These are phyloP conservation scores for Pleurotus citrinopileatus DNA, from an alignment of 768 basidiomycete species.

Conservation along the genomic window DNA sequence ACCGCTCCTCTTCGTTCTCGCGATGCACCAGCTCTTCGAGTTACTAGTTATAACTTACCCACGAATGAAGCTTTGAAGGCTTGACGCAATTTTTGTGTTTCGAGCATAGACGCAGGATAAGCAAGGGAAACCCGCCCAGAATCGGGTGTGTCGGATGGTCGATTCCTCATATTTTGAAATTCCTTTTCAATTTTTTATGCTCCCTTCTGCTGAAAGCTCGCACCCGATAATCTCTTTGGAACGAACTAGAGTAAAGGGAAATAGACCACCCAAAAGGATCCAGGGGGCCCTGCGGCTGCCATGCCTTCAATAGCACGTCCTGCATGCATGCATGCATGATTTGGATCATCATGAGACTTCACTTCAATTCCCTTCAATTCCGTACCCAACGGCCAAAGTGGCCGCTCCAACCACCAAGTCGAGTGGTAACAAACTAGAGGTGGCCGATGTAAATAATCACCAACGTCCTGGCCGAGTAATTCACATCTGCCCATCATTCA, in stretches of 20 bases:
- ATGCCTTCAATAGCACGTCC: conserved; percentile 18
- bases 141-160: not conserved
- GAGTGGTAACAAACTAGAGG: too few relatives aligned
- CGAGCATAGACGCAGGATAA: too few relatives aligned
- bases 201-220: not conserved
- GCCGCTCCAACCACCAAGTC: too few relatives aligned
- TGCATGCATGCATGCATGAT: conserved; percentile 21
- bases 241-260: conserved; percentile 28
- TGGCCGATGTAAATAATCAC: too few relatives aligned
- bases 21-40: not conserved
- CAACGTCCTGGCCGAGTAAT: too few relatives aligned
- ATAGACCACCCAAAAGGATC: conserved; percentile 24
- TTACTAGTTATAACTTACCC: too few relatives aligned
- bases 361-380: conserved; percentile 28
- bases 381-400: too few relatives aligned
- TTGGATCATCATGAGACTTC: conserved; percentile 20
- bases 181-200: not conserved
- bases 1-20: not conserved
- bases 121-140: not conserved
- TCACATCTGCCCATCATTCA: too few relatives aligned
- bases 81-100: not conserved
- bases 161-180: not conserved
- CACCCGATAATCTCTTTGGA: not conserved
- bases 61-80: too few relatives aligned
- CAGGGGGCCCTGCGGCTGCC: conserved; percentile 17